Conservation (phyloP, 1,139 yeast species). For the Yamadazyma conglobata region DNA sequence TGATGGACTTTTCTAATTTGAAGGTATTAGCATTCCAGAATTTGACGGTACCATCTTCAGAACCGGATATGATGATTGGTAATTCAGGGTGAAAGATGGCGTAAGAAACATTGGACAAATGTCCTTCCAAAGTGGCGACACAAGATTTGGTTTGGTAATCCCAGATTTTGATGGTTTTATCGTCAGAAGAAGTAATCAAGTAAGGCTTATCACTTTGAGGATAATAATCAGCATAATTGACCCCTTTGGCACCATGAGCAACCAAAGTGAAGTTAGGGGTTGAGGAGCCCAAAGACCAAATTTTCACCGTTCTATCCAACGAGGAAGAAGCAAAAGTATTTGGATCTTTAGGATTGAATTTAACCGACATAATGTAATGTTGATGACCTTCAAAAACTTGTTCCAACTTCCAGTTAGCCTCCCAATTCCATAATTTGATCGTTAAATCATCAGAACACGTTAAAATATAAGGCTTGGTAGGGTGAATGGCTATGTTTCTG, state of each 20-base stretch:
- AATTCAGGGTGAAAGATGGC: slow-evolving; percentile 96
- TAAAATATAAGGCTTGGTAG: slow-evolving; percentile 81
- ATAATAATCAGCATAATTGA: slow-evolving; percentile 92
- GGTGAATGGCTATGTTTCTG: slow-evolving; percentile 90
- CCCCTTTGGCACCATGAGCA: slow-evolving; percentile 92
- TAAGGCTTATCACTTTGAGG: slow-evolving; percentile 98
- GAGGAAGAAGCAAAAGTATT: slow-evolving; percentile 97
- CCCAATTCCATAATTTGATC: slow-evolving; percentile 97
- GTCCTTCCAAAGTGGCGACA: slow-evolving; percentile 93
- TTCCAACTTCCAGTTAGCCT: slow-evolving; percentile 82
- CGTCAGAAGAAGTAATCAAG: slow-evolving; percentile 89
- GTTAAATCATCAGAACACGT: slow-evolving; percentile 92
- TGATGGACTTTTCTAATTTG: slow-evolving; percentile 84
- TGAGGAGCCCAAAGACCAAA: slow-evolving; percentile 92
- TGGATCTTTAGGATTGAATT: slow-evolving; percentile 96
- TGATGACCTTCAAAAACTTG: slow-evolving; percentile 94
- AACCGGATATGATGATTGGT: slow-evolving; percentile 81
- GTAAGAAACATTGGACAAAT: slow-evolving; percentile 88
- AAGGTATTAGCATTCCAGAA: slow-evolving; percentile 80
- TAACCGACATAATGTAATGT: slow-evolving; percentile 91
- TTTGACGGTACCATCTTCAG: slow-evolving; percentile 77
- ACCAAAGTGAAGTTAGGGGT: slow-evolving; percentile 86
- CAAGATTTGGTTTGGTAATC: slow-evolving; percentile 96
- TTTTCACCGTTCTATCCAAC: slow-evolving; percentile 91
- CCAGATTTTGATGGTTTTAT: slow-evolving; percentile 87